Percentiles rank a stretch among this genome's conserved stretches.
Conservation (phyloP, 1,284 basidiomycete genomes). For the Phenoliferia sp. region DNA sequence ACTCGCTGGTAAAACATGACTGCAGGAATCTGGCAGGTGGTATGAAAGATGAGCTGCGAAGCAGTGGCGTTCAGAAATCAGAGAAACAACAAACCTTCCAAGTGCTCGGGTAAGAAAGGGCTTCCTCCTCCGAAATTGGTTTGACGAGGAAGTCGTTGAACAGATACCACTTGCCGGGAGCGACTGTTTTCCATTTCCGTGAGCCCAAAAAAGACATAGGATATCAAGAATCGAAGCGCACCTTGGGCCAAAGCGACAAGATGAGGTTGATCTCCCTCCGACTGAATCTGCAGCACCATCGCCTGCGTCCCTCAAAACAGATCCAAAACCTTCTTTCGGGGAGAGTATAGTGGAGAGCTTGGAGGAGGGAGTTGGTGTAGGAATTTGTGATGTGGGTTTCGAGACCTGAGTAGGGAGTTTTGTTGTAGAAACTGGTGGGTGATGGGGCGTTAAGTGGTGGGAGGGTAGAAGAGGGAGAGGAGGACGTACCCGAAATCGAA, state of each 20-base stretch:
- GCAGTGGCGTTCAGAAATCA: neutral
- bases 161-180: conserved; percentile 67
- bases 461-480: neutral
- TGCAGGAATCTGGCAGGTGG: conserved; percentile 63
- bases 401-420: conserved; percentile 81
- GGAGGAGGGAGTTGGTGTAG: conserved; percentile 89
- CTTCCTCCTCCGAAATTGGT: conserved; percentile 77
- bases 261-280: conserved; percentile 72
- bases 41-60: too few species aligned
- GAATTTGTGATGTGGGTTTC: conserved; percentile 97
- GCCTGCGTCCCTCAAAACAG: conserved; percentile 72
- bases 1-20: conserved; percentile 80
- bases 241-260: conserved; percentile 84
- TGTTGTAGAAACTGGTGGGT: conserved; percentile 91
- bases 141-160: conserved; percentile 97
- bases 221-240: too few species aligned
- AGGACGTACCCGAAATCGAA: conserved; percentile 84
- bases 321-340: conserved; percentile 77
- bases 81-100: conserved; percentile 70
- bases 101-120: conserved; percentile 72
- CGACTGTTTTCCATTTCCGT: conserved; percentile 58
- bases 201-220: neutral
- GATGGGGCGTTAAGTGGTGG: neutral
- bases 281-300: conserved; percentile 75
- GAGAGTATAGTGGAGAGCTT: conserved; percentile 76